Evolutionary conservation across 2,329 filamentous ascomycete genomes (phyloP).

Genomic region (Fonsecaea nubica): DNA sequence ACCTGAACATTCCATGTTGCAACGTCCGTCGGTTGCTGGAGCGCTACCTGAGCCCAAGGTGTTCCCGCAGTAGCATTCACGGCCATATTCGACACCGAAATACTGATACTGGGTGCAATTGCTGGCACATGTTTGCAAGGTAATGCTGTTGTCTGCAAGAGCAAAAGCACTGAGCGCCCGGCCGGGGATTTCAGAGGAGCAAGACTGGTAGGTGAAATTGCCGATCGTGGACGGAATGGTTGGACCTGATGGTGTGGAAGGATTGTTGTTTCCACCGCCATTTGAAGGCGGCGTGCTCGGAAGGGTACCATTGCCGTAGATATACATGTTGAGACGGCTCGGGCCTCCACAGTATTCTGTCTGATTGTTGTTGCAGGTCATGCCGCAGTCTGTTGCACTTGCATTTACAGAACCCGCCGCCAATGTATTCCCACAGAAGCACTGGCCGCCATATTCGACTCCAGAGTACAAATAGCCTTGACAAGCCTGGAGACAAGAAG

Average conservation of each 20-base stretch:
- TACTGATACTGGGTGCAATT: slow-evolving; percentile 42
- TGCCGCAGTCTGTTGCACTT: slow-evolving; percentile 30
- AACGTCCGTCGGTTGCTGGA: slow-evolving; percentile 42
- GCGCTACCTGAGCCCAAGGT: slow-evolving; percentile 34
- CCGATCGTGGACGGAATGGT: slow-evolving; percentile 26
- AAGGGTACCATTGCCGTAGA: slow-evolving; percentile 29
- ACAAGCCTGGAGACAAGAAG: slow-evolving; percentile 32
- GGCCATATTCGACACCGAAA: slow-evolving; percentile 45
- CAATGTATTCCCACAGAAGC: slow-evolving; percentile 44
- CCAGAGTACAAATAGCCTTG: slow-evolving; percentile 47
- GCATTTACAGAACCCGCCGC: slow-evolving; percentile 32
- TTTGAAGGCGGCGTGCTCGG: slow-evolving; percentile 16
- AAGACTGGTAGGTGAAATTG: slow-evolving; percentile 38
- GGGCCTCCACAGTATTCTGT: slow-evolving; percentile 41
- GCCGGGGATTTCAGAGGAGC: slow-evolving; percentile 43
- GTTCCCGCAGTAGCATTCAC: slow-evolving; percentile 48
- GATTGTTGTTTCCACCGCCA: slow-evolving; percentile 21
- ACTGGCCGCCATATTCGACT: slow-evolving; percentile 50
- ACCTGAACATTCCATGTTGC: slow-evolving; percentile 52
- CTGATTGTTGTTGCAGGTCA: slow-evolving; percentile 42
- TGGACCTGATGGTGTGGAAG: slow-evolving; percentile 18
- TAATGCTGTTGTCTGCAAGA: slow-evolving; percentile 38
- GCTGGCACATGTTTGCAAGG: slow-evolving; percentile 41
- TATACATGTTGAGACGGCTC: slow-evolving; percentile 32
- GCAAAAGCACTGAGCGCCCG: slow-evolving; percentile 41